Percentiles rank a stretch among this genome's conserved stretches.
These are phyloP conservation scores for Xylaria intraflava DNA, from an alignment of 495 filamentous ascomycete species.

Conservation along the genomic window DNA sequence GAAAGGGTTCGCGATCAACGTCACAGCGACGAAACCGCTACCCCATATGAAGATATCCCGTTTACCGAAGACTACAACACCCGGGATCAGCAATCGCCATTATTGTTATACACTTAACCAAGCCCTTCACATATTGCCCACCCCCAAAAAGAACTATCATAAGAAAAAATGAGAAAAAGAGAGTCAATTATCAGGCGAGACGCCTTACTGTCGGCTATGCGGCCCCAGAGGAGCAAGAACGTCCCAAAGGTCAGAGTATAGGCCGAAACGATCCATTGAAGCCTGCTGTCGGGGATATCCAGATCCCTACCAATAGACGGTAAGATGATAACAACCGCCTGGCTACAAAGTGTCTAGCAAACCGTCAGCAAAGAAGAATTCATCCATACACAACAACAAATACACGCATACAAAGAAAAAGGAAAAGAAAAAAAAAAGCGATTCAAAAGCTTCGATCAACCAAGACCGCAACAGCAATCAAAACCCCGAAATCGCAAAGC, in stretches of 20 bases:
- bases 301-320: slow-evolving; percentile 51
- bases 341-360: slow-evolving; percentile 49
- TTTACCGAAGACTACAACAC: slow-evolving; percentile 52
- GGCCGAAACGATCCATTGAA: slow-evolving; percentile 59
- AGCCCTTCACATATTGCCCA: no score
- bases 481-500: no score
- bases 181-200: no score
- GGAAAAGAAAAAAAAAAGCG: no score
- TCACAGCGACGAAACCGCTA: slow-evolving; percentile 56
- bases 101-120: no score
- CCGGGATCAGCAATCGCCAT: background rate
- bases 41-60: slow-evolving; percentile 60
- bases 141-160: no score
- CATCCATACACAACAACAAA: no score
- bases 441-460: no score
- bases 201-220: slow-evolving; percentile 55
- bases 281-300: slow-evolving; percentile 46
- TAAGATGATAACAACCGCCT: slow-evolving; percentile 56
- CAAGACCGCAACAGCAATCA: no score
- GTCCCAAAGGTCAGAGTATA: slow-evolving; percentile 61
- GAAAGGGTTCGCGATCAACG: slow-evolving; percentile 60
- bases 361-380: background rate
- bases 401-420: no score
- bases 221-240: slow-evolving; percentile 67
- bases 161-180: background rate